Evolutionary conservation across 1,139 yeast species (phyloP).

Genomic region (Lodderomyces theae): DNA sequence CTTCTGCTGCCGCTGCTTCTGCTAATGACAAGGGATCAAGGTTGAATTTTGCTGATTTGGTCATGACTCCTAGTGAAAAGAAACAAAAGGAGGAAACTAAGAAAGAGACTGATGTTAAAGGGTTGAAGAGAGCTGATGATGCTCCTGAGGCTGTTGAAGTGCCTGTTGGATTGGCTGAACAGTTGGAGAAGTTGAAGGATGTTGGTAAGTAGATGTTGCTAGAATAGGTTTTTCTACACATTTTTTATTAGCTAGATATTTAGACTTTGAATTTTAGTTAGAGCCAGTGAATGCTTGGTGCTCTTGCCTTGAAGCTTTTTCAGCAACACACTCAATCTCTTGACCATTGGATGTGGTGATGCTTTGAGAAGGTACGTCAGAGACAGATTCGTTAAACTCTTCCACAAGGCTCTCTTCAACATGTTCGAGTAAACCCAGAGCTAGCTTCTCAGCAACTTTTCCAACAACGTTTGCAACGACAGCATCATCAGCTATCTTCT

Average conservation of each 20-base stretch:
- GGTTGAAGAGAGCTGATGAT: conserved; percentile 4
- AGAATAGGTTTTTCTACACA: too few species aligned
- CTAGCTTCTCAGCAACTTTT: background rate
- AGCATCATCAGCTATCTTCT: background rate
- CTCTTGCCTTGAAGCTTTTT: background rate
- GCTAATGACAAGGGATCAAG: conserved; percentile 31
- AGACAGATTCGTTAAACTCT: too few species aligned
- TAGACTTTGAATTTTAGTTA: background rate
- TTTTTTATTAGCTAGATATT: background rate
- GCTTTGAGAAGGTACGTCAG: too few species aligned
- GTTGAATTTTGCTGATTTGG: conserved; percentile 46
- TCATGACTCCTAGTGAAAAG: conserved; percentile 46
- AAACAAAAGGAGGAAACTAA: conserved; percentile 8
- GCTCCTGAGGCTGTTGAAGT: conserved; percentile 42
- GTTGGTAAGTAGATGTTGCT: conserved; percentile 23
- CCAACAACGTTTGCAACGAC: background rate
- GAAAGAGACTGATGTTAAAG: conserved; percentile 3
- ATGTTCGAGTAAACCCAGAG: background rate
- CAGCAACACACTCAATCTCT: background rate
- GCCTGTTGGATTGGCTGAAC: conserved; percentile 39
- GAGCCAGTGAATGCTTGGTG: background rate
- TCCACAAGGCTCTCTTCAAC: background rate
- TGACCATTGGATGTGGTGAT: background rate
- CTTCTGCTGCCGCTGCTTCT: conserved; percentile 27
- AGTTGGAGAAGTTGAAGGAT: conserved; percentile 39